Base-by-base conservation (phyloP, 1,284 basidiomycete species). In the Papiliotrema nemorosa region DNA sequence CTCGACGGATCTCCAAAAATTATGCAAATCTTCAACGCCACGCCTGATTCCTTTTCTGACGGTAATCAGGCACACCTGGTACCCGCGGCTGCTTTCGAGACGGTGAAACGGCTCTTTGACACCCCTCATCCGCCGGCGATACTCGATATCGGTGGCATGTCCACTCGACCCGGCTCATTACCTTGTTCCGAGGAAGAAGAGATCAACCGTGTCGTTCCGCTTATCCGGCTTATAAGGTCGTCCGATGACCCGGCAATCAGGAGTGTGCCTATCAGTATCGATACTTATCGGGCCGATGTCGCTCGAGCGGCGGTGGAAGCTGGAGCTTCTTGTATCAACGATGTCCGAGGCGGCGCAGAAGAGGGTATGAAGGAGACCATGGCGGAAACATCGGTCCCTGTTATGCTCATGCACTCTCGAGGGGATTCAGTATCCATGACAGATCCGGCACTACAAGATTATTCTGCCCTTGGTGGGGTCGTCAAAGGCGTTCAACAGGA, bases 21-120 rank as follows among this genome's bases (percentile, higher is more conserved):
- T 53, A 98, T 98, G 96, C 88, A 87, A 0, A 97, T 91, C 4
- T 81, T 98, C 59, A 97, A 98, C 68, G 82, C 83, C 3, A 98
- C 96, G 0, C 96, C 96, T 1, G 93, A 99, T 74, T 97, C 92
- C 0, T 98, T 98, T 76, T 97, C 93, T 0, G 92, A 97, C 59
- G 91, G 91, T 5, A 14, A 44, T 18, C 6, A 26, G 6, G 31
- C 44, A 7, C 33, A 50, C 22, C 40, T 69, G 12, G 48, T 63
- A 5, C 47, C 57, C 13, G 52, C 59, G 1, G 50, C 61, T 14
- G 63, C 62, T 1, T 58, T 77, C 3, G 56, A 60, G 5, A 48
- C 63, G 4, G 52, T 60, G 7, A 50, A 60, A 14, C 57, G 54
- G 5, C 44, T 67, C 25, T 45, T 54, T n/a, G 29, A 45, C 5